A percentile compares a stretch with the other conserved stretches of the same genome.
These are phyloP conservation scores for Leishmania mexicana DNA, from an alignment of 208 protist genomes.

Conservation along the genomic window DNA sequence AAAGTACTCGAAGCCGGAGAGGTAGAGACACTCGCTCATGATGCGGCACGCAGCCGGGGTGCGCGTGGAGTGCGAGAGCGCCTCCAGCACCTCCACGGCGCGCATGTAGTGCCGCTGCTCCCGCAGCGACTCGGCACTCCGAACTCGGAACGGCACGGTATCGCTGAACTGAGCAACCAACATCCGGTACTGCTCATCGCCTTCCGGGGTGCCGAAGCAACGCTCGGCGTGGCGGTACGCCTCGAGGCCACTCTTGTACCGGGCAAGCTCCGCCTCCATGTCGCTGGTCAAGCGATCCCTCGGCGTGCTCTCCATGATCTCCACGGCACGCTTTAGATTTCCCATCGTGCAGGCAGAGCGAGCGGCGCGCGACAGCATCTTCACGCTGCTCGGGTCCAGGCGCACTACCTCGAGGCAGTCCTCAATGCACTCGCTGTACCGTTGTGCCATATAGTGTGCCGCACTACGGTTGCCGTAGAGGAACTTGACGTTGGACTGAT, in stretches of 20 bases:
- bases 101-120: slow-evolving; percentile 63
- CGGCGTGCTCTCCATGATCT: slow-evolving; percentile 60
- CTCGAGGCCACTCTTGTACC: slow-evolving; percentile 67
- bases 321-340: slow-evolving; percentile 66
- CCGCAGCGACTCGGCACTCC: slow-evolving; percentile 77
- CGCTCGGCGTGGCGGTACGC: slow-evolving; percentile 61
- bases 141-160: slow-evolving; percentile 70
- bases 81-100: slow-evolving; percentile 72
- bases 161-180: slow-evolving; percentile 82
- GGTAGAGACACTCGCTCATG: slow-evolving; percentile 79
- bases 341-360: slow-evolving; percentile 82
- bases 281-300: slow-evolving; percentile 34
- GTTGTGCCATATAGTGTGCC: slow-evolving; percentile 87
- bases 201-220: slow-evolving; percentile 70
- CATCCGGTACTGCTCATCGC: slow-evolving; percentile 85
- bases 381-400: slow-evolving; percentile 71
- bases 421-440: slow-evolving; percentile 76
- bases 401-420: slow-evolving; percentile 83
- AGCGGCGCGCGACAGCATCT: slow-evolving; percentile 77
- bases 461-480: slow-evolving; percentile 90
- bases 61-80: slow-evolving; percentile 47
- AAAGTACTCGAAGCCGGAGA: slow-evolving; percentile 88
- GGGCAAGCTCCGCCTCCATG: slow-evolving; percentile 49
- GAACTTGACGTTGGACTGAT: slow-evolving; percentile 52
- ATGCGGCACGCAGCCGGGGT: slow-evolving; percentile 57